Percentiles rank a stretch among this genome's conserved stretches.
phyloP scores from a whole-genome alignment of 345 rosid species.

The Moringa oleifera region DNA sequence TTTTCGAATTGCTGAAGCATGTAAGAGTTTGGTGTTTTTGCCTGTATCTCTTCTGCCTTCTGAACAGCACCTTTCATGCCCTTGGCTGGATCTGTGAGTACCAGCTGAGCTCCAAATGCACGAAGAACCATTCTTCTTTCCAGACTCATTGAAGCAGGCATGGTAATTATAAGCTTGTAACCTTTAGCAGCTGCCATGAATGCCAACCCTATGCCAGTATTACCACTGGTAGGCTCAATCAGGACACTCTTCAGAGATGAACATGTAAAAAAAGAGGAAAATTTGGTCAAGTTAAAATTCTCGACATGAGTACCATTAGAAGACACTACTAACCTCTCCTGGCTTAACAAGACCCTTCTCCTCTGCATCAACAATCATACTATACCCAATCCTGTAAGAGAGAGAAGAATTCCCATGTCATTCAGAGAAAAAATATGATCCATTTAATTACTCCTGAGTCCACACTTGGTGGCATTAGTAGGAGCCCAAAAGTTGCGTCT shows the following conservation, averaged over 20 bases:
- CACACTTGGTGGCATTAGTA: too few relatives aligned
- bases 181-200: constrained; percentile 76
- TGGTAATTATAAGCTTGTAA: constrained; percentile 60
- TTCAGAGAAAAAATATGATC: not conserved
- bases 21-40: constrained; percentile 55
- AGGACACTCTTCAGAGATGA: constrained; percentile 45
- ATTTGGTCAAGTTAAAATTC: constrained; percentile 9
- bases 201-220: constrained; percentile 71
- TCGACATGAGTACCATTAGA: not conserved
- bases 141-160: constrained; percentile 85
- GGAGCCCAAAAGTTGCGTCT: not conserved
- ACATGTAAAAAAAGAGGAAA: constrained; percentile 9
- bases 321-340: constrained; percentile 48
- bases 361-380: constrained; percentile 80
- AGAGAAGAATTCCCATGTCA: not conserved
- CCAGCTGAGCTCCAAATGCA: constrained; percentile 74
- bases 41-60: constrained; percentile 61
- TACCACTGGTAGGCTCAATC: constrained; percentile 74
- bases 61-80: constrained; percentile 70
- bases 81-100: constrained; percentile 62
- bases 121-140: constrained; percentile 80
- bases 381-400: constrained; percentile 54
- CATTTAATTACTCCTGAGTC: too few relatives aligned
- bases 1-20: constrained; percentile 70
- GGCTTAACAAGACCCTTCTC: constrained; percentile 59